Base-by-base conservation (phyloP, 495 filamentous ascomycete species). In the Wilcoxina mikolae region DNA sequence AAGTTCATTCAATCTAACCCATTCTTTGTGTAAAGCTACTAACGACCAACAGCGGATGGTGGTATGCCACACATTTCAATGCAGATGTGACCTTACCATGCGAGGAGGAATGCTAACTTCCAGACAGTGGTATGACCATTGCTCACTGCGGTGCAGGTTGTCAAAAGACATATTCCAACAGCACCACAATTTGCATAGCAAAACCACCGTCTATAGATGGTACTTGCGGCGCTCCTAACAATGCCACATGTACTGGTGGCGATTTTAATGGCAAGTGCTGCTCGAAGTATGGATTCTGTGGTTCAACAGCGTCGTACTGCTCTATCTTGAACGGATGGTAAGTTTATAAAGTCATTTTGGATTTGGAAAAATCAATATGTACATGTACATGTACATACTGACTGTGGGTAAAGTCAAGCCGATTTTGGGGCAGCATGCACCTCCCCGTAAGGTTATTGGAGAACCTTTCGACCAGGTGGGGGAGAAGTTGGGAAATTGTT, bases 261-360 rank as follows among this genome's bases (percentile, higher is more conserved):
- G 12, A 18, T 12, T 50, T 10, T 26, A 25, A 31, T 22, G 47
- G 47, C 12, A 46, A 22, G 15, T 50, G 47, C 47, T 50, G 47
- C 47, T 15, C 11, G 20, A 50, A 50, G 47, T 50, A 50, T 33
- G 47, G 47, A n/a, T 50, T 50, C 47, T 50, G 47, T 31, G 47
- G 47, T 27, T 27, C 20, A 9, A 33, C 24, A 12, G 47, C 27
- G 10, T 11, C 27, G 23, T 50, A 27, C 26, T 50, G 47, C 26
- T 50, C 47, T n/a, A 50, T 22, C 15, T 7, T 50, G 15, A 25
- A 25, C 22, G 47, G 47, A 50, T 50, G 47, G 47, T 50, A 25
- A 50, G 47, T 50, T 15, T 35, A 15, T 35, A 35, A 7, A 7
- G 7, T 15, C 7, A 35, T 7, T 7, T 7, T 35, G 31, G 31